Evolutionary conservation across 306 rosid genomes (phyloP).

Genomic region (Comarum palustre): DNA sequence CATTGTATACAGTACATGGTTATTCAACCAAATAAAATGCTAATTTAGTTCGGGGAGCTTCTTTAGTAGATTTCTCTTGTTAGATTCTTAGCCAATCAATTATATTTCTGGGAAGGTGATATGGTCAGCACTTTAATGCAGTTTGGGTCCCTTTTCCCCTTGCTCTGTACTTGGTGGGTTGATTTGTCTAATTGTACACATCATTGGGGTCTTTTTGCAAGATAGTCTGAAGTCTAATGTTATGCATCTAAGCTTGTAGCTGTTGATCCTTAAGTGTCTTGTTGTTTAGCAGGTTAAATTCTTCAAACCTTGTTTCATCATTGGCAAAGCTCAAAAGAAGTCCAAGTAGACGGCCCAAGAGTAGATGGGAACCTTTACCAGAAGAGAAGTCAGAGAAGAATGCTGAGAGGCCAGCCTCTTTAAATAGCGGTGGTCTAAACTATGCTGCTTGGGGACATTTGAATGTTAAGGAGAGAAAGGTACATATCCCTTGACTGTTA

Average conservation of each 20-base stretch:
- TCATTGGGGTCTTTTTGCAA: slow-evolving; percentile 4
- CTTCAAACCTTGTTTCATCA: slow-evolving; percentile 38
- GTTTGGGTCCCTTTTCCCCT: neutral
- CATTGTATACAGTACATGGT: neutral
- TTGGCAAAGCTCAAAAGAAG: slow-evolving; percentile 66
- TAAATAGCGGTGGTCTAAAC: slow-evolving; percentile 40
- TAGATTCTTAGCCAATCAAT: neutral
- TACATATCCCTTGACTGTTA: slow-evolving; percentile 13
- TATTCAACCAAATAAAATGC: neutral
- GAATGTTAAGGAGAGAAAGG: slow-evolving; percentile 74
- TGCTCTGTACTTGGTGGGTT: neutral
- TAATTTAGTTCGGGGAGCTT: neutral
- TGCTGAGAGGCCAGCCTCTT: slow-evolving; percentile 40
- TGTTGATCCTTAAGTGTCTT: slow-evolving; percentile 5
- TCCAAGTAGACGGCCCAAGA: slow-evolving; percentile 74
- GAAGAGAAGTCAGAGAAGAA: slow-evolving; percentile 78
- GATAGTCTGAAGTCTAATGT: neutral
- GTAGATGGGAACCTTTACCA: slow-evolving; percentile 96
- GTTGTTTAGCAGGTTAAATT: slow-evolving; percentile 47
- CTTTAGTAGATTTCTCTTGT: neutral
- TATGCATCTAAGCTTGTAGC: neutral
- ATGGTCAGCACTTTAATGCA: neutral
- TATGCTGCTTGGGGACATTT: slow-evolving; percentile 56
- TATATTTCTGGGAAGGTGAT: neutral
- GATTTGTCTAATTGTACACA: neutral